Evolutionary conservation across 345 rosid genomes (phyloP).

Genomic region (Laguncularia racemosa): DNA sequence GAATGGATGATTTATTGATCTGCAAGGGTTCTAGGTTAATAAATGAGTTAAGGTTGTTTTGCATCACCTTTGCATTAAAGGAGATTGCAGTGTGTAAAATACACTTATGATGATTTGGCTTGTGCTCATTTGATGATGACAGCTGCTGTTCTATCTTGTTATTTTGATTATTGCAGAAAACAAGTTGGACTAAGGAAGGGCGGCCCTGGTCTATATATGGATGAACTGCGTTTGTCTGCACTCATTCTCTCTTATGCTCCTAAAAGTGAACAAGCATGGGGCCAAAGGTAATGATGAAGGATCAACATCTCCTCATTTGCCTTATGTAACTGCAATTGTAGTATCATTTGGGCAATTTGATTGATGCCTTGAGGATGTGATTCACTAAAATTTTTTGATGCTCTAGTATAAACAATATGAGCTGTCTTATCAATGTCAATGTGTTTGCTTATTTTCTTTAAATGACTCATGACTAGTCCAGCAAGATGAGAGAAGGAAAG

Average conservation of each 20-base stretch:
- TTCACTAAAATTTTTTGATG: too few species aligned
- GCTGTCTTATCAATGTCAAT: too few species aligned
- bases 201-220: conserved; percentile 27
- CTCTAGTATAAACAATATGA: too few species aligned
- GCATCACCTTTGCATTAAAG: not conserved
- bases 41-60: too few species aligned
- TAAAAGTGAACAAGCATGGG: conserved; percentile 93
- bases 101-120: conserved; percentile 4
- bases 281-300: conserved; percentile 51
- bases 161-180: conserved; percentile 42
- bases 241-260: conserved; percentile 78
- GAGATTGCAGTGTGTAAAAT: not conserved
- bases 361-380: too few species aligned
- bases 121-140: too few species aligned
- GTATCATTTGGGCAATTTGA: not conserved
- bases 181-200: conserved; percentile 45
- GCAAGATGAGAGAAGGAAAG: too few species aligned
- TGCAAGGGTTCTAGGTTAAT: too few species aligned
- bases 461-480: too few species aligned
- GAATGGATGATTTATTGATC: too few species aligned
- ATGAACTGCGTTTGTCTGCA: conserved; percentile 67
- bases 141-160: not conserved
- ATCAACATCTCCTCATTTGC: not conserved
- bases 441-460: too few species aligned
- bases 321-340: conserved; percentile 1